Percentiles rank a stretch among this genome's conserved stretches.
These are phyloP conservation scores for Pythium sukuiense DNA, from an alignment of 352 stramenopile genomes.

Conservation along the genomic window DNA sequence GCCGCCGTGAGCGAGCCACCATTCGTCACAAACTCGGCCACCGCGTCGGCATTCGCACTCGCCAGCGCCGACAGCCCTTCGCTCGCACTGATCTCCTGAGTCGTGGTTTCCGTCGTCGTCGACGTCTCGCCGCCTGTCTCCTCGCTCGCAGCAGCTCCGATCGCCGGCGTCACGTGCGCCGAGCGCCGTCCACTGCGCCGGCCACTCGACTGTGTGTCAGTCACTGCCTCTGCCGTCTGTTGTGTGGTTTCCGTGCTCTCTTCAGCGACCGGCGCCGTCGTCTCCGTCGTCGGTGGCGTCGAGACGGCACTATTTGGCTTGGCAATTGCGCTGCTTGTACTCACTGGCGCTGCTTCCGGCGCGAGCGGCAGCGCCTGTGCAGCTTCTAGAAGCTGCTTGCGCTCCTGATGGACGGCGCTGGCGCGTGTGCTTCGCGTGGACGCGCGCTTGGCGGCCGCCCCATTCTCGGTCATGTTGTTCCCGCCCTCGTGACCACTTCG, in stretches of 20 bases:
- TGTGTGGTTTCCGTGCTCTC: not conserved
- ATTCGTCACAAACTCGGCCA: slow-evolving; percentile 26
- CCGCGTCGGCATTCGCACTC: slow-evolving; percentile 6
- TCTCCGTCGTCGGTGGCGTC: not conserved
- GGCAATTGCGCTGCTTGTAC: not conserved
- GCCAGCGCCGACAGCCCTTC: slow-evolving; percentile 6
- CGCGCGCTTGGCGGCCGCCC: slow-evolving; percentile 18
- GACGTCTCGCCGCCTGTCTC: not conserved
- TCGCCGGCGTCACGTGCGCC: not conserved
- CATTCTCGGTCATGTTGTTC: slow-evolving; percentile 21
- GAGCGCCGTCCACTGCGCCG: slow-evolving; percentile 13
- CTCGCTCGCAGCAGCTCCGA: not conserved
- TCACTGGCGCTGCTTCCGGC: not conserved
- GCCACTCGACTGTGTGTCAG: not conserved
- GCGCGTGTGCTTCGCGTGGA: slow-evolving; percentile 24
- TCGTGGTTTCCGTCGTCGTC: not conserved
- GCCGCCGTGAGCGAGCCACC: slow-evolving; percentile 31
- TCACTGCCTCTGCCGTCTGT: not conserved
- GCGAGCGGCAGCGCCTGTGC: slow-evolving; percentile 9
- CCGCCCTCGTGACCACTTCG: slow-evolving; percentile 14
- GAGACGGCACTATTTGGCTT: not conserved
- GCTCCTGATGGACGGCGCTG: slow-evolving; percentile 17
- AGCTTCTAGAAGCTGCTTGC: slow-evolving; percentile 21
- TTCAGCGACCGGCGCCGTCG: not conserved
- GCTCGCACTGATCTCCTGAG: not conserved